Base-by-base conservation (phyloP, 306 rosid genomes). In the Pterocarpus santalinus region DNA sequence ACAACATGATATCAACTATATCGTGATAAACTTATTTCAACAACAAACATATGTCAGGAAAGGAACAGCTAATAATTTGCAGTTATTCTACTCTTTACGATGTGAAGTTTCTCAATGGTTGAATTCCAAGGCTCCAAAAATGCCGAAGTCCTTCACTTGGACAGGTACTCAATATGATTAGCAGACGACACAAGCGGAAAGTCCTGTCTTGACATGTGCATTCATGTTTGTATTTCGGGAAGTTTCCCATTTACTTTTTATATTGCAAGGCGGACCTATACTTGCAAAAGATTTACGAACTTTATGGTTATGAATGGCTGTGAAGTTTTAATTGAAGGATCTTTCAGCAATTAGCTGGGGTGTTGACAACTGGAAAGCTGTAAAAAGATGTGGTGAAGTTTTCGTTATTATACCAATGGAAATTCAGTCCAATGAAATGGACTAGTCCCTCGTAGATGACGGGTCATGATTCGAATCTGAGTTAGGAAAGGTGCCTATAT, bases 91-190 rank as follows among this genome's bases (percentile, higher is more conserved):
- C 64, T 34, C 53, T n/a, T 53, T 38, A 22, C 35, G 58, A 38
- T 55, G 62, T 22, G 28, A 22, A 22, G n/a, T 32, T 49, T 12
- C 61, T 3, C 13, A 49, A 33, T 30, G 75, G 32, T 70, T 69
- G 41, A 69, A 43, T 61, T 63, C 57, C n/a, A 30, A 22, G 41
- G 43, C 15, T 41, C 39, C 41, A 39, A 41, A 56, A 13, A 13
- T 57, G 41, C 68, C 22, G 41, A 39, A 39, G 65, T 60, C 58
- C 33, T 65, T 35, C 34, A 53, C 22, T 72, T 16, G 35, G 8
- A 43, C 22, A 36, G 8, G 57, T 34, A 32, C 47, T 73, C 66
- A 36, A 73, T 8, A 61, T 44, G 58, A 75, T 75, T 58, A 41
- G 2, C 28, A 58, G 13, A 73, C 28, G 22, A 67, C 28, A 73